Evolutionary conservation across 345 rosid genomes (phyloP).

Genomic region (Acer negundo): DNA sequence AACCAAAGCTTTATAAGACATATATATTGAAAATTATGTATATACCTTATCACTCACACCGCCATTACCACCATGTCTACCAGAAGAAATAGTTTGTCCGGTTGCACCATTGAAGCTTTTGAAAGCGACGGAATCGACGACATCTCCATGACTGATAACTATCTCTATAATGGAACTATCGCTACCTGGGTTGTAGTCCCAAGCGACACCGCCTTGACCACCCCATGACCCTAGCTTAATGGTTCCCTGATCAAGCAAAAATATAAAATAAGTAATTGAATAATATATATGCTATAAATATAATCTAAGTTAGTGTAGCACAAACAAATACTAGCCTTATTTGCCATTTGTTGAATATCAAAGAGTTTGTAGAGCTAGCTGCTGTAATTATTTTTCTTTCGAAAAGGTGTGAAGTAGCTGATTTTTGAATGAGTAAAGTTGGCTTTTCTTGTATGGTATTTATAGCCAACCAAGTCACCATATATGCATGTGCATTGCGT

Average conservation of each 20-base stretch:
- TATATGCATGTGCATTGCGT: background rate
- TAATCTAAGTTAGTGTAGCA: background rate
- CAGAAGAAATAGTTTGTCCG: background rate
- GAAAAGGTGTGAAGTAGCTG: background rate
- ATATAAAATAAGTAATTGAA: too few relatives aligned
- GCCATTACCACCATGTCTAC: too few relatives aligned
- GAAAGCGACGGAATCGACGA: background rate
- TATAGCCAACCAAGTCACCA: background rate
- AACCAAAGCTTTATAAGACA: background rate
- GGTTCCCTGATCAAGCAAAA: background rate
- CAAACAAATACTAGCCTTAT: background rate
- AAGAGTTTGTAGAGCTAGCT: background rate
- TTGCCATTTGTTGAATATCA: background rate
- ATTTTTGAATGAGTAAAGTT: background rate
- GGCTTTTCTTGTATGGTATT: background rate
- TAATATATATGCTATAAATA: too few relatives aligned
- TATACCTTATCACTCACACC: too few relatives aligned
- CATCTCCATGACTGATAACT: background rate
- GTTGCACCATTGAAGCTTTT: background rate
- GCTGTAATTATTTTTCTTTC: background rate
- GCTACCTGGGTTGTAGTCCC: background rate
- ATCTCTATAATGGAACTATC: background rate
- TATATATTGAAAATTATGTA: background rate
- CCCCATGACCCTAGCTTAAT: background rate
- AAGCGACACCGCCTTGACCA: background rate